Conservation (phyloP, 2,329 filamentous ascomycete genomes). For the Shiraia sp. region DNA sequence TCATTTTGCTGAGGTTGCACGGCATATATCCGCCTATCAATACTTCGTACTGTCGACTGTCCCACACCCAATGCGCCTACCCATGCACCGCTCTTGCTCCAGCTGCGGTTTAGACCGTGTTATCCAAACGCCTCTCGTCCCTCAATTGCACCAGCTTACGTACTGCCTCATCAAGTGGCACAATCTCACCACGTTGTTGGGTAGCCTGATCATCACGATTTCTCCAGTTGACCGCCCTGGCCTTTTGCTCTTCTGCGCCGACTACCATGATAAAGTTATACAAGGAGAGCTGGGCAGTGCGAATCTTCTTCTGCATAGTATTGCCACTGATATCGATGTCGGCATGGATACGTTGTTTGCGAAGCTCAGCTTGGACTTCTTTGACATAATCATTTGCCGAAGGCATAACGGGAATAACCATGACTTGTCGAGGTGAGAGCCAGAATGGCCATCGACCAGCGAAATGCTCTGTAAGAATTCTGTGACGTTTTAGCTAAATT, state of each 20-base stretch:
- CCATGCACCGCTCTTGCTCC: background rate
- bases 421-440: slow-evolving; percentile 80
- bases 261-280: slow-evolving; percentile 84
- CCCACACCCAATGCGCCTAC: background rate
- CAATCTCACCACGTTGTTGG: slow-evolving; percentile 64
- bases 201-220: slow-evolving; percentile 66
- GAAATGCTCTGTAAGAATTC: slow-evolving; percentile 80
- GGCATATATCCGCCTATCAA: no score
- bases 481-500: slow-evolving; percentile 16
- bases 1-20: no score
- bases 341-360: slow-evolving; percentile 68
- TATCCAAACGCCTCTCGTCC: slow-evolving; percentile 48
- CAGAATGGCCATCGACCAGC: slow-evolving; percentile 89
- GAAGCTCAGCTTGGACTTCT: slow-evolving; percentile 72
- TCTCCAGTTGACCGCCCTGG: slow-evolving; percentile 64
- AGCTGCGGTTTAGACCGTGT: slow-evolving; percentile 5
- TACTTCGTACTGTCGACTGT: no score
- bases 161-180: slow-evolving; percentile 63
- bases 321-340: slow-evolving; percentile 75
- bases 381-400: slow-evolving; percentile 71
- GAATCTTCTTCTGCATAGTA: slow-evolving; percentile 88
- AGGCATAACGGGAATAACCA: slow-evolving; percentile 77
- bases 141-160: slow-evolving; percentile 54
- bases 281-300: slow-evolving; percentile 76
- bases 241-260: slow-evolving; percentile 64